These are phyloP conservation scores for Penicillium sp. DNA, from an alignment of 2,329 filamentous ascomycete species.

Conservation along the genomic window DNA sequence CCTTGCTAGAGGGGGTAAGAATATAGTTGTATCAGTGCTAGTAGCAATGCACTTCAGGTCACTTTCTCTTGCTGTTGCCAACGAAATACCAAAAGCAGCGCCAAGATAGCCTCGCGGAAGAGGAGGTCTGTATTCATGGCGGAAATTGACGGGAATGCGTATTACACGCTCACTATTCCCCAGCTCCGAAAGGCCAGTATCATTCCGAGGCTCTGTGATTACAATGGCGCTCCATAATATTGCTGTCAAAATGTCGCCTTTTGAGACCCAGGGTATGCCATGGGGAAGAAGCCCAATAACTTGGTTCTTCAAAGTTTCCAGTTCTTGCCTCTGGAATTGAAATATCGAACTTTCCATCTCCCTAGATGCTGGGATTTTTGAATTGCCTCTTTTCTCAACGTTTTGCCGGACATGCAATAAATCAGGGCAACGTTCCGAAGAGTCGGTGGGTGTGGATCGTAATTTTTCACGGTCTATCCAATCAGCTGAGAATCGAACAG, in stretches of 20 bases:
- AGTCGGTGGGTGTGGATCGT: too few species aligned
- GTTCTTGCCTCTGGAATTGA: background rate
- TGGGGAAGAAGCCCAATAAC: background rate
- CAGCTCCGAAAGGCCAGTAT: background rate
- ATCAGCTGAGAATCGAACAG: background rate
- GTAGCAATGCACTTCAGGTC: background rate
- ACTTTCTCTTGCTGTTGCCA: background rate
- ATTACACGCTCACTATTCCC: background rate
- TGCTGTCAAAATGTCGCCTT: background rate
- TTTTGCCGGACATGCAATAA: too few species aligned
- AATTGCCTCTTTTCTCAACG: too few species aligned
- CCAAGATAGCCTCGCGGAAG: background rate
- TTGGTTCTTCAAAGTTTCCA: background rate
- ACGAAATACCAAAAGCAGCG: background rate
- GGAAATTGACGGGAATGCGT: background rate
- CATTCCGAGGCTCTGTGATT: background rate
- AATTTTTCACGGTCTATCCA: background rate
- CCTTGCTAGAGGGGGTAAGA: background rate
- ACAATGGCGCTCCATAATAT: background rate
- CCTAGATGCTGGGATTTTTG: too few species aligned
- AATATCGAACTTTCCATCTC: background rate
- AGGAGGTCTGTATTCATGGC: background rate
- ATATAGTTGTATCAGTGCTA: background rate
- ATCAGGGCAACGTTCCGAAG: too few species aligned
- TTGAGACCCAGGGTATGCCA: background rate